These are phyloP conservation scores for Aphanomyces stellatus DNA, from an alignment of 352 stramenopile species.

Conservation along the genomic window DNA sequence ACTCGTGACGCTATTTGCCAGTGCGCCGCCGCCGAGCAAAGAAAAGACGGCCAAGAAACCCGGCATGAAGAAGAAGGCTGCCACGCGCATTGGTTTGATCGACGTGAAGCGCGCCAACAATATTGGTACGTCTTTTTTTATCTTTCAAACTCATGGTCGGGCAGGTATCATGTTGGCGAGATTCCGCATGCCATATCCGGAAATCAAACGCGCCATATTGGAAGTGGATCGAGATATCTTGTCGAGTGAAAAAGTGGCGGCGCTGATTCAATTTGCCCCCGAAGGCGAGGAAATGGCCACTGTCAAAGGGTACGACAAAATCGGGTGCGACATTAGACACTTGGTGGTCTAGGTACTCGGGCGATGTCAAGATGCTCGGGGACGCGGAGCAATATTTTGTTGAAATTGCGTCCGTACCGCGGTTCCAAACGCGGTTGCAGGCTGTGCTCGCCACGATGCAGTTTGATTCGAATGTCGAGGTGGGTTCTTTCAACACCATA, in stretches of 20 bases:
- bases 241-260: slow-evolving; percentile 58
- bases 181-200: slow-evolving; percentile 72
- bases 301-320: slow-evolving; percentile 36
- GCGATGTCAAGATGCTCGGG: slow-evolving; percentile 61
- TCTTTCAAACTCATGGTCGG: neutral
- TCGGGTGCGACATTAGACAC: neutral
- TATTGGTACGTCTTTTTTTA: slow-evolving; percentile 31
- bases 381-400: slow-evolving; percentile 77
- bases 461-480: slow-evolving; percentile 69
- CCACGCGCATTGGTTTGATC: slow-evolving; percentile 68
- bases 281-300: slow-evolving; percentile 61
- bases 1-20: slow-evolving; percentile 62
- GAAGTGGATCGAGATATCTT: slow-evolving; percentile 69
- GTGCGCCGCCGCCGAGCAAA: slow-evolving; percentile 26
- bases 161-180: slow-evolving; percentile 64
- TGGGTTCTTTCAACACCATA: neutral
- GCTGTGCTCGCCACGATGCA: slow-evolving; percentile 77
- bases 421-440: slow-evolving; percentile 55
- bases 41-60: slow-evolving; percentile 35
- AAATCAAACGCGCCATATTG: slow-evolving; percentile 68
- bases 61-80: slow-evolving; percentile 39
- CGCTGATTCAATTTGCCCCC: slow-evolving; percentile 69
- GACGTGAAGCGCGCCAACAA: slow-evolving; percentile 81
- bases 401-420: slow-evolving; percentile 54
- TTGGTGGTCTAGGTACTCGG: slow-evolving; percentile 22